Evolutionary conservation across 305 asterid species (phyloP), one percentile per base, ranked within the genome.

Genomic region (Ilex paraguariensis): DNA sequence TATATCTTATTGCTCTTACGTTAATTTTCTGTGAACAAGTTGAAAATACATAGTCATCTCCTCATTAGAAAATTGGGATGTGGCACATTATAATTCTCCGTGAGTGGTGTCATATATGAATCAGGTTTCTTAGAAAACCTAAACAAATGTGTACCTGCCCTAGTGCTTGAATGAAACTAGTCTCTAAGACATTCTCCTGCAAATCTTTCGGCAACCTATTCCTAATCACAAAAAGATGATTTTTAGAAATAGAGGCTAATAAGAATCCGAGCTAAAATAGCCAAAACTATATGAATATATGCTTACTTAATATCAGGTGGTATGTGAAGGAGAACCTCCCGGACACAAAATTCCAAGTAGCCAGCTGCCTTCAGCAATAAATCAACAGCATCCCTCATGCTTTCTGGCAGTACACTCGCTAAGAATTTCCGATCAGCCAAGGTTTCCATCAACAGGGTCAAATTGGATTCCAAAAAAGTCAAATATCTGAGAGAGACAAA

Each of bases 321-420:
- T 17, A 90, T 39, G 54, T 57, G 82, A 46, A 59, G 73, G 31
- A 79, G 82, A 72, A 85, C 75, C 57, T 82, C 73, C 2, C 61
- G 61, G 54, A 83, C 70, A 59, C 95, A 87, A 75, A 82, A 84
- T 66, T 77, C 86, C 78, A 87, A 67, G 69, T 77, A 81, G 46
- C 95, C 97, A 2, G 95, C 84, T 64, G 90, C 91, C 79, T 81
- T 90, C 62, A 90, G 75, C 69, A 85, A 62, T 56, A 87, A 73
- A 66, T 87, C 90, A 61, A 90, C 80, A 52, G 92, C 90, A 59
- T 81, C 90, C 68, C 92, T 80, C 97, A 85, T 90, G 82, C 87
- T 75, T 80, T 85, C 97, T 90, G 83, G 49, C 28, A 54, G 57
- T 44, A 48, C 50, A 61, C 28, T 21, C 28, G 28, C 28, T 1